phyloP scores from a whole-genome alignment of 2,329 filamentous ascomycete species.

The Coleophoma eucalyptorum region DNA sequence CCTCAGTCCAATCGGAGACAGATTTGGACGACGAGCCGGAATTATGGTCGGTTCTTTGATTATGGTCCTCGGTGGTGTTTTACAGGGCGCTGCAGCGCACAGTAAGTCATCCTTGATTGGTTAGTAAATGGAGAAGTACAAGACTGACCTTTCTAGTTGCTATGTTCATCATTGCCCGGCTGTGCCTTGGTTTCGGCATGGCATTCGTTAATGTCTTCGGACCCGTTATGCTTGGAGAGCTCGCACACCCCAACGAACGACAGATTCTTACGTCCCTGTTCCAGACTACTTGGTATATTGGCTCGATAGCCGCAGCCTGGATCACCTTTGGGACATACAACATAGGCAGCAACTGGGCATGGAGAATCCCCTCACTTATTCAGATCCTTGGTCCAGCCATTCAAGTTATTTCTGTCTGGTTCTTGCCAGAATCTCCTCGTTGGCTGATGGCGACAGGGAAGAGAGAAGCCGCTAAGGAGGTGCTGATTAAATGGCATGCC shows the following conservation, averaged over 20 bases:
- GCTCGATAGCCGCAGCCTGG: slow-evolving; percentile 4
- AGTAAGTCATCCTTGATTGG: slow-evolving; percentile 6
- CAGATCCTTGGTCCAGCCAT: slow-evolving; percentile 3
- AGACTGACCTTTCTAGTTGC: slow-evolving; percentile 3
- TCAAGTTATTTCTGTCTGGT: neutral
- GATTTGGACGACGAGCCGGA: slow-evolving; percentile 25
- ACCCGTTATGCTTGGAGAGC: slow-evolving; percentile 28
- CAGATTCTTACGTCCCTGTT: slow-evolving; percentile 27
- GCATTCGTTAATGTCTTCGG: slow-evolving; percentile 33
- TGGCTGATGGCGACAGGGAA: neutral
- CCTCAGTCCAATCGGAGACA: slow-evolving; percentile 27
- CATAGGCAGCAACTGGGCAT: slow-evolving; percentile 20
- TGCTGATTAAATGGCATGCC: slow-evolving; percentile 30
- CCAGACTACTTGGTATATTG: slow-evolving; percentile 7
- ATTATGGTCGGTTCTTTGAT: slow-evolving; percentile 28
- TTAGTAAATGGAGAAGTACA: neutral
- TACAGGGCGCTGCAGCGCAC: slow-evolving; percentile 31
- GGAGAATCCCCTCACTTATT: slow-evolving; percentile 34
- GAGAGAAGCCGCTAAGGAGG: neutral
- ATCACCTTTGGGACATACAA: slow-evolving; percentile 2
- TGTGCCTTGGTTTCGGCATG: slow-evolving; percentile 32
- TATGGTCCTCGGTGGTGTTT: slow-evolving; percentile 28
- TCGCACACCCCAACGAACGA: slow-evolving; percentile 29
- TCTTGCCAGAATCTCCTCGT: neutral
- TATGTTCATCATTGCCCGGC: slow-evolving; percentile 29